A percentile compares a stretch with the other conserved stretches of the same genome.
These are phyloP conservation scores for Pseudonitzschia delicatissima DNA, from an alignment of 108 stramenopile species.

Conservation along the genomic window DNA sequence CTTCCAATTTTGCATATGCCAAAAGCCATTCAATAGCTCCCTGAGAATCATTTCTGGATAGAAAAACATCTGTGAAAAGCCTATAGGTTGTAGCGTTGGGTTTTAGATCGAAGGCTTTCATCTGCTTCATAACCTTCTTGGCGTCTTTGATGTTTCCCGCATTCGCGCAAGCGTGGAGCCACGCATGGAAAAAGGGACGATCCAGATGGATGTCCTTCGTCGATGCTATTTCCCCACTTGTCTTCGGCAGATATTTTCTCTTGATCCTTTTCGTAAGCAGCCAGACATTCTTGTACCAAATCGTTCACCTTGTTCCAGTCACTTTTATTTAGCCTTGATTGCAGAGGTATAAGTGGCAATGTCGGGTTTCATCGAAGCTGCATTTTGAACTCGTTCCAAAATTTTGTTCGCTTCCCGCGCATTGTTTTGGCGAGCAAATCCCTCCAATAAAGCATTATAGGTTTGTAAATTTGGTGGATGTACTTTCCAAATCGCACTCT, in stretches of 20 bases:
- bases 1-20: conserved; percentile 12
- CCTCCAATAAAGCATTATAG: conserved; percentile 32
- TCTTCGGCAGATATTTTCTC: not conserved
- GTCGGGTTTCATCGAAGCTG: conserved; percentile 14
- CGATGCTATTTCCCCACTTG: not conserved
- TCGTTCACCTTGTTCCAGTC: conserved; percentile 16
- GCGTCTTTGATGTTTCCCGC: conserved; percentile 11
- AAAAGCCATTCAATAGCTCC: conserved; percentile 30
- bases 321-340: conserved; percentile 28
- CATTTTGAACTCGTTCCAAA: not conserved
- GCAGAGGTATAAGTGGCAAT: conserved; percentile 26
- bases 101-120: conserved; percentile 1
- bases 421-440: conserved; percentile 25
- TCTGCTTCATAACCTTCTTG: not conserved
- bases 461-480: conserved; percentile 1
- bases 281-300: conserved; percentile 18
- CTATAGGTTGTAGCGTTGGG: conserved; percentile 15
- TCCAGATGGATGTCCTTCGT: conserved; percentile 6
- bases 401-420: conserved; percentile 21
- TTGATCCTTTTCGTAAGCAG: conserved; percentile 3
- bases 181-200: conserved; percentile 29
- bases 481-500: not conserved
- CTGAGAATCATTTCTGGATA: conserved; percentile 21
- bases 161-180: conserved; percentile 17
- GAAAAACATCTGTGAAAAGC: conserved; percentile 10